A percentile compares a stretch with the other conserved stretches of the same genome.
phyloP scores from a whole-genome alignment of 345 rosid genomes.

The Eucalyptus sp. region DNA sequence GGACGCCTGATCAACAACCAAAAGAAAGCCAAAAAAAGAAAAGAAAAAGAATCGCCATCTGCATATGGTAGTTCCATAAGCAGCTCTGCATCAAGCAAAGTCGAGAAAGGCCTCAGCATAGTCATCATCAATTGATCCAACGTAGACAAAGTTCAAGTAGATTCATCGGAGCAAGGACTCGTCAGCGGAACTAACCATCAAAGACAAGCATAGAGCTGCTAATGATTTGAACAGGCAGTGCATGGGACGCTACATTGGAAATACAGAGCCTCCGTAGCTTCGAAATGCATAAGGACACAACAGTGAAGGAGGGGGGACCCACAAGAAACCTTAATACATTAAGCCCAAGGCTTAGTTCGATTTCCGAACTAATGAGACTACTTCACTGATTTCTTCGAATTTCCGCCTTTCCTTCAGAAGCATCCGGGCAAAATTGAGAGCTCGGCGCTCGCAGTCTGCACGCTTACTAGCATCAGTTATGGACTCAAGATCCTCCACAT shows the following conservation, averaged over 20 bases:
- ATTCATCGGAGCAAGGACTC: neutral
- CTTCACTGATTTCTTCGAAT: conserved; percentile 55
- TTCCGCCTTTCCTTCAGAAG: conserved; percentile 72
- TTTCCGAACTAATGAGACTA: conserved; percentile 41
- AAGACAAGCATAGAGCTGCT: neutral
- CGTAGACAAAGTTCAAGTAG: neutral
- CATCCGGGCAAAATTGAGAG: conserved; percentile 56
- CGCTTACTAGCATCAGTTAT: conserved; percentile 44
- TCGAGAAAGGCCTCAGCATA: neutral
- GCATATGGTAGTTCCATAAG: neutral
- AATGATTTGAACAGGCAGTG: neutral
- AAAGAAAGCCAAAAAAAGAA: neutral
- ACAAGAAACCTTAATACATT: neutral
- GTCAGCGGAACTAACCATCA: neutral
- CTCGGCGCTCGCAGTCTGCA: conserved; percentile 64
- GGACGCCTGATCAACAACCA: neutral
- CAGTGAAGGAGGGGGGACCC: neutral
- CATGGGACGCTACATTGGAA: neutral
- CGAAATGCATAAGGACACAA: neutral
- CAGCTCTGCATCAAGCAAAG: neutral
- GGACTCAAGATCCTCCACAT: conserved; percentile 95
- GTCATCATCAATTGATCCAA: neutral
- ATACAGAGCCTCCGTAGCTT: neutral
- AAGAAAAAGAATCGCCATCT: neutral
- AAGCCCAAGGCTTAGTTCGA: neutral